Conservation (phyloP, 108 stramenopile species). For the Cyclostephanos invisitatus region DNA sequence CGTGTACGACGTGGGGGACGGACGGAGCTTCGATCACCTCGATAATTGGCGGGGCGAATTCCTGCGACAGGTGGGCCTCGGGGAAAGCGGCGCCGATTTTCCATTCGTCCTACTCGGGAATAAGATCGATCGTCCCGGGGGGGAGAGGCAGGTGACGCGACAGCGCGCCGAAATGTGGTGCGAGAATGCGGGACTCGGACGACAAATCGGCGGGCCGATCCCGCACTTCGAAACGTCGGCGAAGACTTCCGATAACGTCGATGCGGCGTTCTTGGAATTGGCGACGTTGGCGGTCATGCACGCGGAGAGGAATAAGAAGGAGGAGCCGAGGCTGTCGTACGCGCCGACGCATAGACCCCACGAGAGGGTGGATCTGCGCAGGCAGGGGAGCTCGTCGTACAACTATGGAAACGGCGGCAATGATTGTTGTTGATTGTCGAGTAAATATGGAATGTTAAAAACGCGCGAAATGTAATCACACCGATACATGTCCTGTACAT, state of each 20-base stretch:
- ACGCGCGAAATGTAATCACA: neutral
- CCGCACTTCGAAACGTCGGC: constrained; percentile 96
- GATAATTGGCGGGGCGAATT: constrained; percentile 95
- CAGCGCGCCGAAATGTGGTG: constrained; percentile 88
- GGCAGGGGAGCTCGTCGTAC: constrained; percentile 48
- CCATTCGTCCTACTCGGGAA: constrained; percentile 97
- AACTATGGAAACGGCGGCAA: constrained; percentile 30
- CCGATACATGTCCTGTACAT: neutral
- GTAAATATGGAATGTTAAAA: neutral
- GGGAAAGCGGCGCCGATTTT: constrained; percentile 63
- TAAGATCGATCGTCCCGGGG: constrained; percentile 85
- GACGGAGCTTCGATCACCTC: constrained; percentile 92
- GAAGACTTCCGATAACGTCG: constrained; percentile 93
- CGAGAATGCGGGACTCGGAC: constrained; percentile 54
- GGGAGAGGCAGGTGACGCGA: constrained; percentile 74
- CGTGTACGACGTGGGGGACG: constrained; percentile 97
- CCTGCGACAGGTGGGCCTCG: constrained; percentile 78
- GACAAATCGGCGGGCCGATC: constrained; percentile 70
- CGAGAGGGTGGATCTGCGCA: constrained; percentile 37
- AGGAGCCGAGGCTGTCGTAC: constrained; percentile 46
- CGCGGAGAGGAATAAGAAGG: constrained; percentile 38
- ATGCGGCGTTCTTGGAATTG: constrained; percentile 88
- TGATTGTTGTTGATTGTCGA: constrained; percentile 42
- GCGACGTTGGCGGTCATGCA: constrained; percentile 55
- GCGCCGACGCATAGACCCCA: constrained; percentile 38